Evolutionary conservation across 495 filamentous ascomycete genomes (phyloP), one percentile per base, ranked within the genome.

Genomic region (Penicillium bialowiezense): DNA sequence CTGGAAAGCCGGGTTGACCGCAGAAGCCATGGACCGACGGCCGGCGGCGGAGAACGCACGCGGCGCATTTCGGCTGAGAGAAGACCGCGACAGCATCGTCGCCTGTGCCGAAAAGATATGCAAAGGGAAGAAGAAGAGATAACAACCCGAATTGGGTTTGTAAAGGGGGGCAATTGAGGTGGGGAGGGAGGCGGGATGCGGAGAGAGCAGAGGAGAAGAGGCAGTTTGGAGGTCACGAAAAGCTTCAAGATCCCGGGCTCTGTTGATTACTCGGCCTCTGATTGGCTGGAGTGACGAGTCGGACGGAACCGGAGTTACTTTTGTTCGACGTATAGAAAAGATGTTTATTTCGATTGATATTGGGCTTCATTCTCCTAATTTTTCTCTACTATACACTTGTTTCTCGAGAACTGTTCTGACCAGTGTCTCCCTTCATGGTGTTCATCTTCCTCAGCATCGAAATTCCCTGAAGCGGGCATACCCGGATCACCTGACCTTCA

Each of bases 81-180:
- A 79, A 70, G 87, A 85, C 76, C 86, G 85, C 71, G 86, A 88
- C 75, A 95, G 77, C 90, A 96, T 96, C 69, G 75, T 85, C 57
- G 76, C 71, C 73, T 75, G 71, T 70, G 72, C 64, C 70, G 71
- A 60, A 69, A 55, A 48, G 51, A 54, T 58, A 64, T 53, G 59
- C 64, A 56, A 48, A 50, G 57, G 49, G 53, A 44, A 52, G 54
- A 58, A 48, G 57, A 60, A 57, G 34, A 56, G 19, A 45, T 37
- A 50, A 40, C 48, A 67, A 69, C 70, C 67, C 62, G 57, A 59
- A 52, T 55, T 60, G 62, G 64, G 58, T 67, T 58, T 42, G 49
- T 60, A 58, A 69, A 50, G 45, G 39, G 42, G 55, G 37, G 64
- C 71, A 77, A 79, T 73, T 74, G 69, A 52, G 49, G 43, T 51